Conservation (phyloP, 1,284 basidiomycete species). For the Volvariella surrecta region DNA sequence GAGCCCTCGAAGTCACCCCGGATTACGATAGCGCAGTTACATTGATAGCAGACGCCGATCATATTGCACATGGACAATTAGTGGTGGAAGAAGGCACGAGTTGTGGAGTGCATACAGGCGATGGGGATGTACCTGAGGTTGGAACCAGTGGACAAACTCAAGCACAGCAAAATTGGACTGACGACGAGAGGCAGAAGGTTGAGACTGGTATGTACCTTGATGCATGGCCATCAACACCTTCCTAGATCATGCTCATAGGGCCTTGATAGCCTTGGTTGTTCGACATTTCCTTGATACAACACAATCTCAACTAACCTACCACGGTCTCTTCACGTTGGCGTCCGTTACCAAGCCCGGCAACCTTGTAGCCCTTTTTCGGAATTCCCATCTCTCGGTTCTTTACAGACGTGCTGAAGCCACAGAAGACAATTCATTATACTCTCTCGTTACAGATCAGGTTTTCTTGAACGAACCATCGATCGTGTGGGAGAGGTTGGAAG, state of each 20-base stretch:
- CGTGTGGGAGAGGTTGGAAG: conserved; percentile 85
- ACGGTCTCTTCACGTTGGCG: conserved; percentile 67
- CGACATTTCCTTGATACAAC: conserved; percentile 66
- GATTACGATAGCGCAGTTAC: conserved; percentile 71
- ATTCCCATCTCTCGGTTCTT: conserved; percentile 82
- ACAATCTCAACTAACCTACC: conserved; percentile 80
- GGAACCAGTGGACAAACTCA: conserved; percentile 5
- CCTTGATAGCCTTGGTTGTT: conserved; percentile 49
- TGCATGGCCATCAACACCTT: background rate
- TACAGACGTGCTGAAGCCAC: conserved; percentile 40
- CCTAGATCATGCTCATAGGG: conserved; percentile 1
- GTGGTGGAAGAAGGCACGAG: conserved; percentile 31
- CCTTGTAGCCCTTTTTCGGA: conserved; percentile 79
- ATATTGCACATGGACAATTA: conserved; percentile 55
- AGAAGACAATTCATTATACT: conserved; percentile 53
- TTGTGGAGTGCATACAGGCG: conserved; percentile 5
- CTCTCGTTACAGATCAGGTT: conserved; percentile 75
- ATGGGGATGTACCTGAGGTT: no score
- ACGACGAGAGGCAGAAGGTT: conserved; percentile 50
- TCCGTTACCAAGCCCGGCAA: conserved; percentile 43
- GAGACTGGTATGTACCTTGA: conserved; percentile 47
- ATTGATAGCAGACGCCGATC: conserved; percentile 69
- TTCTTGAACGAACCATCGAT: conserved; percentile 72
- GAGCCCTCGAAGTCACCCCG: conserved; percentile 38
- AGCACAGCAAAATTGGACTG: conserved; percentile 25